Base-by-base conservation (phyloP, 768 basidiomycete genomes). In the Leccinellum rugosiceps region DNA sequence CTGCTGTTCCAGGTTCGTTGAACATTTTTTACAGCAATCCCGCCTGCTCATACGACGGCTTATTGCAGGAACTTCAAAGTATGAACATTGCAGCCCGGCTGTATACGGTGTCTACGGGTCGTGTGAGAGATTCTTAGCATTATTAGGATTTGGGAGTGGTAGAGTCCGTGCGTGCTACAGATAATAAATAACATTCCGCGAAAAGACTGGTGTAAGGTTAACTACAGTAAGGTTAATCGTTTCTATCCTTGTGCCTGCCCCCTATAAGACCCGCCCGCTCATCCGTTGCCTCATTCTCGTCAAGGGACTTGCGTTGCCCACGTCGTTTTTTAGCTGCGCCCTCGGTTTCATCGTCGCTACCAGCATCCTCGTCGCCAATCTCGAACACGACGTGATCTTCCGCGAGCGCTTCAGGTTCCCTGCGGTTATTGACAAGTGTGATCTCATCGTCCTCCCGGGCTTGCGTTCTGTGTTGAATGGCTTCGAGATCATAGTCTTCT, bases 81-180 rank as follows among this genome's bases (percentile, higher is more conserved):
- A 95, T 95, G 94, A 94, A 94, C 72, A 92, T 94, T 61, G 92
- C 92, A 55, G 86, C 91, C 55, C 86, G 94, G 50, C 74, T 92
- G 53, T 94, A 92, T 72, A 89, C 91, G 8, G 87, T 89, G 32
- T 93, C 92, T 32, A 88, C 92, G 32, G 92, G 91, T 58, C 88
- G 92, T 59, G 90, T 92, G 62, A 77, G 91, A 65, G 91, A 92
- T 17, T 52, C 66, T 25, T 68, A 68, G 50, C 15, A 17, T 17
- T 17, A 8, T 17, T 30, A 1, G 31, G 19, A 43, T 45, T 21
- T 21, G 56, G 19, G 23, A 25, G 55, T 44, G 52, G 44, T 45
- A 34, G 32, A 63, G 26, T 61, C 52, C 56, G 60, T 76, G 77
- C 77, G 77, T 70, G 71, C 58, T 78, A 71, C 63, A 70, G 66